A percentile compares a stretch with the other conserved stretches of the same genome.
phyloP scores from a whole-genome alignment of 768 basidiomycete species.

The Phlebiopsis gigantea region DNA sequence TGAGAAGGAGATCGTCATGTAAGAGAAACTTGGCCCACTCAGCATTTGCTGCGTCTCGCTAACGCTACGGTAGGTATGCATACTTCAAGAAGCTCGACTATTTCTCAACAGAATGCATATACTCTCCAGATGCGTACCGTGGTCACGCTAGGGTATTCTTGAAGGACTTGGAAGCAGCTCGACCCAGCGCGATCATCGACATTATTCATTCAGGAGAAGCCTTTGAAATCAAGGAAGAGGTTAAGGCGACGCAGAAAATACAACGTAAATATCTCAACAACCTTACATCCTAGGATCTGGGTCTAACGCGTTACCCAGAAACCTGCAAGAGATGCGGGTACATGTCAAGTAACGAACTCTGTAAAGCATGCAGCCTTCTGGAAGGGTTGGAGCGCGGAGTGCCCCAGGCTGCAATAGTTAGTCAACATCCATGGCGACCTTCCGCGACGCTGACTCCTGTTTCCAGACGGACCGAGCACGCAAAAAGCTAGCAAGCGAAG shows the following conservation, averaged over 20 bases:
- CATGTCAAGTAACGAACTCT: constrained; percentile 95
- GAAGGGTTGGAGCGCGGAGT: constrained; percentile 89
- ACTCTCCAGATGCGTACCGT: constrained; percentile 97
- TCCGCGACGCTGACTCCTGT: neutral
- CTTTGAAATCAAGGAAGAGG: constrained; percentile 79
- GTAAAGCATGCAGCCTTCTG: constrained; percentile 87
- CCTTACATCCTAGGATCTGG: neutral
- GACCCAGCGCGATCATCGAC: constrained; percentile 95
- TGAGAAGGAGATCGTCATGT: constrained; percentile 99
- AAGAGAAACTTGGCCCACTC: constrained; percentile 25
- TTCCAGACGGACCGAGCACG: constrained; percentile 63
- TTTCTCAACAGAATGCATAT: constrained; percentile 98
- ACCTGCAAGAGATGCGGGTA: constrained; percentile 91
- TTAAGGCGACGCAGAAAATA: constrained; percentile 76
- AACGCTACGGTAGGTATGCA: constrained; percentile 65
- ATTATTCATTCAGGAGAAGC: constrained; percentile 96
- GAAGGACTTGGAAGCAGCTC: constrained; percentile 90
- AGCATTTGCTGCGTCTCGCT: neutral
- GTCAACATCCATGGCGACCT: constrained; percentile 28
- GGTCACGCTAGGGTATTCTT: constrained; percentile 93
- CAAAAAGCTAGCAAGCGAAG: constrained; percentile 55
- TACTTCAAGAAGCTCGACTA: constrained; percentile 99
- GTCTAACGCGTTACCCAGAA: constrained; percentile 40
- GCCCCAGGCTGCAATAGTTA: constrained; percentile 41
- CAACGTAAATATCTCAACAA: constrained; percentile 57